Percentiles rank a stretch among this genome's conserved stretches.
Evolutionary conservation across 2,329 filamentous ascomycete genomes (phyloP).

Genomic region (Cryphonectria naterciae): DNA sequence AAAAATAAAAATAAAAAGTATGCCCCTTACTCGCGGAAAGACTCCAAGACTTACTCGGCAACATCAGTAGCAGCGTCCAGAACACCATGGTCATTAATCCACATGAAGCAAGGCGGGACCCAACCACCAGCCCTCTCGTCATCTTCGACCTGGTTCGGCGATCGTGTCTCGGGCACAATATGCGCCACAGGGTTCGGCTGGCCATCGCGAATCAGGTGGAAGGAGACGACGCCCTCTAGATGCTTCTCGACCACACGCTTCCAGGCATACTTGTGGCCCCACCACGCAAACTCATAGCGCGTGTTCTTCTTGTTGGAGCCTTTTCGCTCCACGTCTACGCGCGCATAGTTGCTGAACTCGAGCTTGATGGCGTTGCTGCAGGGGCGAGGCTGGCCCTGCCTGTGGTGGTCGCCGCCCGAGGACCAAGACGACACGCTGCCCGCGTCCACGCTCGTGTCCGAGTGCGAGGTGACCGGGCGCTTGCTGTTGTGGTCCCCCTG

Average conservation of each 20-base stretch:
- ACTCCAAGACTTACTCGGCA: conserved; percentile 70
- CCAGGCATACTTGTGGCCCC: conserved; percentile 87
- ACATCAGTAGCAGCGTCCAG: conserved; percentile 75
- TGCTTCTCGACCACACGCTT: conserved; percentile 73
- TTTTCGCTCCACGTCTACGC: conserved; percentile 77
- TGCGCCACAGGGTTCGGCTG: conserved; percentile 72
- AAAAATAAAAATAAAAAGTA: no score
- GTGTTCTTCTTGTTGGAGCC: conserved; percentile 62
- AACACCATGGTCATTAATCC: conserved; percentile 77
- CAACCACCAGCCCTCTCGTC: conserved; percentile 83
- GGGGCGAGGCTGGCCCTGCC: conserved; percentile 47
- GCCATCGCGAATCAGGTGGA: conserved; percentile 75
- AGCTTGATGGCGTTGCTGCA: conserved; percentile 83
- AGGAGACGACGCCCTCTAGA: conserved; percentile 67
- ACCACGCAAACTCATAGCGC: conserved; percentile 91
- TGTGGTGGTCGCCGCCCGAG: conserved; percentile 28
- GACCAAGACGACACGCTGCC: conserved; percentile 37
- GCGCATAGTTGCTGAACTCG: conserved; percentile 97
- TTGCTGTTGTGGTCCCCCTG: conserved; percentile 26
- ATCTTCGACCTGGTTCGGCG: conserved; percentile 68
- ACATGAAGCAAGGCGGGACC: conserved; percentile 89
- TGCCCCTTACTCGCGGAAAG: no score
- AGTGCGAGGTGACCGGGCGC: conserved; percentile 43
- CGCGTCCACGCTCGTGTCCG: conserved; percentile 40
- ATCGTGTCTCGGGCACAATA: conserved; percentile 79